Percentiles rank a stretch among this genome's conserved stretches.
These are phyloP conservation scores for Aquilaria agallochum DNA, from an alignment of 441 rosid genomes.

Conservation along the genomic window DNA sequence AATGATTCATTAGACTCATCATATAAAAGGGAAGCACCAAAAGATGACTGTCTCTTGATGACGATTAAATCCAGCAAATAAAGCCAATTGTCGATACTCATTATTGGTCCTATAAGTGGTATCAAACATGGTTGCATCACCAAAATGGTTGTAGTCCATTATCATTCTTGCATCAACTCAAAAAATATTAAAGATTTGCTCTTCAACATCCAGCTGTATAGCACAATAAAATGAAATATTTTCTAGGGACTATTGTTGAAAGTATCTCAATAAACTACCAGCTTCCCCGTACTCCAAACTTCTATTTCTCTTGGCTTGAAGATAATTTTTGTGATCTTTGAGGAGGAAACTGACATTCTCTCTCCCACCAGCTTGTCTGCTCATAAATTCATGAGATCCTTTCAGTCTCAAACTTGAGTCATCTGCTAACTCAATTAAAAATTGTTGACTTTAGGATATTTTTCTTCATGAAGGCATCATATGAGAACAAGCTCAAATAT, in stretches of 20 bases:
- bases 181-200: background rate
- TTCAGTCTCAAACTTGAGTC: background rate
- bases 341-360: background rate
- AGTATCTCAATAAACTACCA: background rate
- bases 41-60: slow-evolving; percentile 1
- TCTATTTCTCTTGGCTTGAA: background rate
- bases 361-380: background rate
- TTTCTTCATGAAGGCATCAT: background rate
- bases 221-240: background rate
- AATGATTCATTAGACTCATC: background rate
- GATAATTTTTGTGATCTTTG: background rate
- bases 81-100: background rate
- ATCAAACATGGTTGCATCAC: background rate
- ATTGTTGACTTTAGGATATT: background rate
- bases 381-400: background rate
- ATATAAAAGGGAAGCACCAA: background rate
- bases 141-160: background rate
- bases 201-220: background rate
- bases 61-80: slow-evolving; percentile 2
- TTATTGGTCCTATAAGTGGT: background rate
- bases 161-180: background rate
- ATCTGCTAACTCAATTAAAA: background rate
- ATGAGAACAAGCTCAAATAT: background rate
- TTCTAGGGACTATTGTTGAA: background rate
- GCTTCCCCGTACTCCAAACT: background rate